These are phyloP conservation scores for Basipetospora chlamydospora DNA, from an alignment of 2,329 filamentous ascomycete genomes.

Conservation along the genomic window DNA sequence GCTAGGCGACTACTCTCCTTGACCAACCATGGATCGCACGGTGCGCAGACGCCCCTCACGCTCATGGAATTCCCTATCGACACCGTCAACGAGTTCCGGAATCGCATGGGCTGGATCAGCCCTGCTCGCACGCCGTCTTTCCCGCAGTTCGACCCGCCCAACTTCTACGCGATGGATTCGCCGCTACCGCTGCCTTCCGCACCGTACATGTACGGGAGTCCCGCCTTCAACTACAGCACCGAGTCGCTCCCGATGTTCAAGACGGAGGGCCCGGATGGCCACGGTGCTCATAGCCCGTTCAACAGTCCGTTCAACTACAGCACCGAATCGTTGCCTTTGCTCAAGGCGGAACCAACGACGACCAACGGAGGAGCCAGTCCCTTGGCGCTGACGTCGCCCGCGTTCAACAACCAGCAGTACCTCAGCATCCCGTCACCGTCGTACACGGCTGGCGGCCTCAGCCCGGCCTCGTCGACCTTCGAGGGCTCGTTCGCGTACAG, in stretches of 20 bases:
- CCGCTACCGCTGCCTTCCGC: conserved; percentile 23
- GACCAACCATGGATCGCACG: conserved; percentile 39
- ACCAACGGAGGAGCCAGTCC: conserved; percentile 8
- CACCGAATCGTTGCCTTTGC: conserved; percentile 43
- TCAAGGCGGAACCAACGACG: conserved; percentile 37
- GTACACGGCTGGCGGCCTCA: conserved; percentile 40
- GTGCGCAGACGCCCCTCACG: conserved; percentile 44
- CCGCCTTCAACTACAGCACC: conserved; percentile 48
- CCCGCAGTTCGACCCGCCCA: conserved; percentile 42
- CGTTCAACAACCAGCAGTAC: conserved; percentile 40
- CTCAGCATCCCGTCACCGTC: conserved; percentile 49
- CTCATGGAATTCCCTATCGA: conserved; percentile 63
- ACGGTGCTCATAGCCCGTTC: conserved; percentile 24
- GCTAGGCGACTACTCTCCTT: conserved; percentile 58
- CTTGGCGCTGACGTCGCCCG: conserved; percentile 36
- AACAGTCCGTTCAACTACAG: too few relatives aligned
- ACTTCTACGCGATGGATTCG: conserved; percentile 35
- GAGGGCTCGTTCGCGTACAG: conserved; percentile 49
- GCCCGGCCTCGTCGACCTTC: conserved; percentile 48
- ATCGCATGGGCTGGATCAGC: conserved; percentile 52
- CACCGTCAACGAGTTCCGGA: conserved; percentile 53
- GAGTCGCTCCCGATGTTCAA: conserved; percentile 45
- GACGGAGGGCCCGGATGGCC: conserved; percentile 33
- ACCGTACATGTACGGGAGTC: conserved; percentile 39
- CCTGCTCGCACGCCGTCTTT: conserved; percentile 45